A percentile compares a stretch with the other conserved stretches of the same genome.
phyloP scores from a whole-genome alignment of 331 rosid genomes.

The Stylosanthes scabra region DNA sequence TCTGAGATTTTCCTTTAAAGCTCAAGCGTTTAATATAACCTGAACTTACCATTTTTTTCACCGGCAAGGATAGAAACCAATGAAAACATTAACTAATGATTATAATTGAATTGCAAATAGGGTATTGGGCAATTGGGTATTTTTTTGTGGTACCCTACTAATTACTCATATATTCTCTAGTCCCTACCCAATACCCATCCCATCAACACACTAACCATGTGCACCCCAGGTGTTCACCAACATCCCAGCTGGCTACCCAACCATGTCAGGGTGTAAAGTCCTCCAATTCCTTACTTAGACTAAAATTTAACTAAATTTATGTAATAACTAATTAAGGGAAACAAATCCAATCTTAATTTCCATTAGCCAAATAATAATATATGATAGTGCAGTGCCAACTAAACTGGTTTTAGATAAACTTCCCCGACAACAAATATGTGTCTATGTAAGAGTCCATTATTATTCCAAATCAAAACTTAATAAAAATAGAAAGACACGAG shows the following conservation, averaged over 20 bases:
- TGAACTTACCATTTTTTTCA: neutral
- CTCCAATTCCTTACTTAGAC: neutral
- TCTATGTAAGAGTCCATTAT: slow-evolving; percentile 30
- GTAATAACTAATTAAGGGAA: neutral
- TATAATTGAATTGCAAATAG: neutral
- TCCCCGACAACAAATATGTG: slow-evolving; percentile 30
- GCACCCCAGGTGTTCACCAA: slow-evolving; percentile 65
- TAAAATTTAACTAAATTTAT: too few relatives aligned
- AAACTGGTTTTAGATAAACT: slow-evolving; percentile 38
- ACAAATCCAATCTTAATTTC: slow-evolving; percentile 12
- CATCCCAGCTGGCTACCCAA: slow-evolving; percentile 62
- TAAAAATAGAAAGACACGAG: slow-evolving; percentile 8
- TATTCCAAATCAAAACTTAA: slow-evolving; percentile 17
- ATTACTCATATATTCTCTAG: slow-evolving; percentile 6
- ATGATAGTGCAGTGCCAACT: slow-evolving; percentile 21
- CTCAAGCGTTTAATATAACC: neutral
- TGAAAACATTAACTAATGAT: too few relatives aligned
- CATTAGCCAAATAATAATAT: neutral
- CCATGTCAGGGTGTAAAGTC: slow-evolving; percentile 50
- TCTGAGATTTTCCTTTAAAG: neutral
- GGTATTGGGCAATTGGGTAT: slow-evolving; percentile 12
- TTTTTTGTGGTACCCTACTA: slow-evolving; percentile 30
- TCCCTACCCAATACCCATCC: slow-evolving; percentile 42
- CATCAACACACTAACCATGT: slow-evolving; percentile 59
- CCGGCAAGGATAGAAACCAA: neutral